Evolutionary conservation across 345 rosid species (phyloP), one percentile per base, ranked within the genome.

Genomic region (Hirschfeldia incana): DNA sequence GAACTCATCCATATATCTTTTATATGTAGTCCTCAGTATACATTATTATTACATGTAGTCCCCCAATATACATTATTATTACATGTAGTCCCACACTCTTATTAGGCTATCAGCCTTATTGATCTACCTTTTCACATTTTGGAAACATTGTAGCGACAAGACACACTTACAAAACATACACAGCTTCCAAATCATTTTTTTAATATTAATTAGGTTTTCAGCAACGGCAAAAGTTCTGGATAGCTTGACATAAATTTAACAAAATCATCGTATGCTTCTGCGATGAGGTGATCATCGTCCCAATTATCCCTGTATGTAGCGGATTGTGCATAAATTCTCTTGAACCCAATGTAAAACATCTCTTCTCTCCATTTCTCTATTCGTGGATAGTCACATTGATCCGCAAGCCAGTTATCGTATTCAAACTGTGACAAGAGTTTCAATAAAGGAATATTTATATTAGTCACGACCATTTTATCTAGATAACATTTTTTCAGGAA

Each of bases 311-410:
- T 82, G 46, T 85, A 89, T 3, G 86, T 84, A 26, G 84, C 83
- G 11, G 89, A 88, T 8, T 80, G 75, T 8, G 42, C 33, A 1
- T 80, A 75, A 16, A 1, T 66, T 8, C 58, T 81, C 69, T 85
- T 73, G 32, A 67, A 46, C 42, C 74, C 55, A 0, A 59, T 70
- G 28, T 3, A 2, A 74, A 70, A 88, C 90, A 90, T 88, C 65
- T 82, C 51, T 69, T 78, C 83, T 85, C 88, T 88, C 97, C 98
- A 90, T 62, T 84, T 88, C 67, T 89, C 93, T 4, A 83, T 42
- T 5, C 78, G 72, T 28, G 70, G 81, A 66, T 76, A 80, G 2
- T 83, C 85, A 64, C 83, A 80, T 63, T 80, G 83, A 80, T 80
- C 83, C 53, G 83, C 83, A 5, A 80, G 87, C 97, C 95, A 91